phyloP scores from a whole-genome alignment of 2,329 filamentous ascomycete species.

The Cercospora nicotianae region DNA sequence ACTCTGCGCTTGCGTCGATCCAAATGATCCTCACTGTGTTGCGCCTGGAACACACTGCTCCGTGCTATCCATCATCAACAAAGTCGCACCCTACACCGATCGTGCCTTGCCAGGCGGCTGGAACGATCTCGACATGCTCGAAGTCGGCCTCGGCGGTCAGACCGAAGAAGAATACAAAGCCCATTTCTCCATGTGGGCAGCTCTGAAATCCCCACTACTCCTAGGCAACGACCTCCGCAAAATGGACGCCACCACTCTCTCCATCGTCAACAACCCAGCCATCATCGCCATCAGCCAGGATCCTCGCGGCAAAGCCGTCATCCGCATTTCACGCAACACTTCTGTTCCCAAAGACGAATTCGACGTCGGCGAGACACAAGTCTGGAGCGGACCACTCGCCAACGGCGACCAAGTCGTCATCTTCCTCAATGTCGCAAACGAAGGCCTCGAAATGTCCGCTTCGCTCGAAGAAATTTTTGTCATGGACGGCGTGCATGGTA shows the following conservation, averaged over 20 bases:
- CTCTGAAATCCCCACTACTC: constrained; percentile 50
- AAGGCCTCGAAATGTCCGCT: constrained; percentile 3
- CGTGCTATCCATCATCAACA: constrained; percentile 53
- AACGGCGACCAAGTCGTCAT: constrained; percentile 7
- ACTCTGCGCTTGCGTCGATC: constrained; percentile 1
- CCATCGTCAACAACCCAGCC: constrained; percentile 51
- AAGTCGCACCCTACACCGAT: constrained; percentile 46
- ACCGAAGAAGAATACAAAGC: constrained; percentile 47
- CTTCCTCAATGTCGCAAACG: not conserved
- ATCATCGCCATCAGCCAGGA: constrained; percentile 55
- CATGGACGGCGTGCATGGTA: not conserved
- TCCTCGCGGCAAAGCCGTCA: constrained; percentile 29
- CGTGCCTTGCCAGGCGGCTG: constrained; percentile 32
- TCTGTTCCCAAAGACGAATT: not conserved
- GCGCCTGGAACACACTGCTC: constrained; percentile 42
- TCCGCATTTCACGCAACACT: not conserved
- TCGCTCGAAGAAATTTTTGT: constrained; percentile 3
- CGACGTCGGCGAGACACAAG: constrained; percentile 1
- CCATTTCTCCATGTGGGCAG: constrained; percentile 53
- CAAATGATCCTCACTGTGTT: not conserved
- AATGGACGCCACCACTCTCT: constrained; percentile 37
- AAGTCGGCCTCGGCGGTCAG: constrained; percentile 47
- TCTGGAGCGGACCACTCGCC: constrained; percentile 6
- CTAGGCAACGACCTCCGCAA: constrained; percentile 49
- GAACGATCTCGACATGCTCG: constrained; percentile 53